These are phyloP conservation scores for Verticillium alfalfae DNA, from an alignment of 2,329 filamentous ascomycete species.

Conservation along the genomic window DNA sequence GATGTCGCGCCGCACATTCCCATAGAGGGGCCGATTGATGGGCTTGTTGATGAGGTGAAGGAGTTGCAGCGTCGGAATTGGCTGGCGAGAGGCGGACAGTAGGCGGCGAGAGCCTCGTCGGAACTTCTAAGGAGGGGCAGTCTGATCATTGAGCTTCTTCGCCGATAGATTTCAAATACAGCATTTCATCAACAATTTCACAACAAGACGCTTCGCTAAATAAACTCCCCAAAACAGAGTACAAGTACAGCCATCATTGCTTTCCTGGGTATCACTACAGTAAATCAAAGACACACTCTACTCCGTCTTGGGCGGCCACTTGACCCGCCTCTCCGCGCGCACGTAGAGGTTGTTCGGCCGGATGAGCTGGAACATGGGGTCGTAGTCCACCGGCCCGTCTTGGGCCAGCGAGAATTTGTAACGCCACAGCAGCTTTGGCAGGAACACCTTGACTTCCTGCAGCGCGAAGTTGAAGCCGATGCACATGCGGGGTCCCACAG, in stretches of 20 bases:
- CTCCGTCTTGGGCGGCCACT: conserved; percentile 34
- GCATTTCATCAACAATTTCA: no score
- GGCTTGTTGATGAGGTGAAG: conserved; percentile 20
- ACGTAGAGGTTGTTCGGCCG: conserved; percentile 50
- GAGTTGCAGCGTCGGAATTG: conserved; percentile 14
- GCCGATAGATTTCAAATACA: no score
- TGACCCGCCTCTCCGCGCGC: conserved; percentile 38
- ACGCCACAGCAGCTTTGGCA: conserved; percentile 52
- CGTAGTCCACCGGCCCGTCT: conserved; percentile 48
- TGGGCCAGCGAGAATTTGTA: conserved; percentile 51
- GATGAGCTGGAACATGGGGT: conserved; percentile 55
- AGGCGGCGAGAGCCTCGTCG: no score
- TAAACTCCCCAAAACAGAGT: no score
- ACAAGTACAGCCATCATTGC: not conserved
- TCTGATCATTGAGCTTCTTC: not conserved
- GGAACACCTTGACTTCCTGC: conserved; percentile 53
- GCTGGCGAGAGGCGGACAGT: not conserved
- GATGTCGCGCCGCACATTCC: conserved; percentile 20
- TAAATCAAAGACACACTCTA: not conserved
- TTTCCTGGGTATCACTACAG: not conserved
- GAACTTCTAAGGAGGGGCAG: not conserved
- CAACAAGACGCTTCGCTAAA: not conserved
- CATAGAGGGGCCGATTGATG: conserved; percentile 22
- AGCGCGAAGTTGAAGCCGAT: conserved; percentile 62
- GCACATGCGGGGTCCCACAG: conserved; percentile 49